These are phyloP conservation scores for Cystobasidium ongulense DNA, from an alignment of 768 basidiomycete species.

Conservation along the genomic window DNA sequence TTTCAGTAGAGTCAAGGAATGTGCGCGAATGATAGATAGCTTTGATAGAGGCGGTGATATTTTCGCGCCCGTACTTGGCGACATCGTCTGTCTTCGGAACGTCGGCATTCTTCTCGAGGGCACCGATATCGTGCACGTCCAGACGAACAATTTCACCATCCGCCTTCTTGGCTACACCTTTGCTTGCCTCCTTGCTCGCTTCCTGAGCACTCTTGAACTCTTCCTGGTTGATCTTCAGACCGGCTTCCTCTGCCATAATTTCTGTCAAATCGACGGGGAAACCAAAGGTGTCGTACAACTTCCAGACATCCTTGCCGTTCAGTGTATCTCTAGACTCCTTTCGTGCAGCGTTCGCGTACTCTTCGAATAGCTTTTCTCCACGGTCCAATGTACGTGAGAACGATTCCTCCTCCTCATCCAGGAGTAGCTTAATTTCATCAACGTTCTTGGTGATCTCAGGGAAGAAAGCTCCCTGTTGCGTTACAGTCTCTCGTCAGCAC, in stretches of 20 bases:
- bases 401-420: conserved; percentile 94
- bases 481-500: not conserved
- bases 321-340: conserved; percentile 60
- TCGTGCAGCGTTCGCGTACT: conserved; percentile 64
- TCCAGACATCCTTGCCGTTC: conserved; percentile 89
- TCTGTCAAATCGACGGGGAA: conserved; percentile 95
- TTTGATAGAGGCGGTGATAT: conserved; percentile 64
- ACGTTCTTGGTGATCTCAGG: conserved; percentile 81
- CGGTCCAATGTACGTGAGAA: conserved; percentile 95
- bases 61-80: conserved; percentile 80
- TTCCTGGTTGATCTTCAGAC: conserved; percentile 69
- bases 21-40: conserved; percentile 74
- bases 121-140: conserved; percentile 88
- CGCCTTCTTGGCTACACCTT: conserved; percentile 66
- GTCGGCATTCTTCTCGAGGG: conserved; percentile 63
- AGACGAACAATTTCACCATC: conserved; percentile 60
- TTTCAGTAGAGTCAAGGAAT: conserved; percentile 51
- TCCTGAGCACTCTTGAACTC: conserved; percentile 86
- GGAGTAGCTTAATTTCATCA: conserved; percentile 80
- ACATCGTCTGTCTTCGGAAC: conserved; percentile 91
- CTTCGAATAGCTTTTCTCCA: conserved; percentile 89
- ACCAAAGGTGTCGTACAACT: conserved; percentile 93
- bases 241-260: conserved; percentile 92
- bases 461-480: conserved; percentile 66
- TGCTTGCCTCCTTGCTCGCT: conserved; percentile 82